Evolutionary conservation across 306 rosid genomes (phyloP), one percentile per base, ranked within the genome.

Genomic region (Pterocarpus macrocarpus): DNA sequence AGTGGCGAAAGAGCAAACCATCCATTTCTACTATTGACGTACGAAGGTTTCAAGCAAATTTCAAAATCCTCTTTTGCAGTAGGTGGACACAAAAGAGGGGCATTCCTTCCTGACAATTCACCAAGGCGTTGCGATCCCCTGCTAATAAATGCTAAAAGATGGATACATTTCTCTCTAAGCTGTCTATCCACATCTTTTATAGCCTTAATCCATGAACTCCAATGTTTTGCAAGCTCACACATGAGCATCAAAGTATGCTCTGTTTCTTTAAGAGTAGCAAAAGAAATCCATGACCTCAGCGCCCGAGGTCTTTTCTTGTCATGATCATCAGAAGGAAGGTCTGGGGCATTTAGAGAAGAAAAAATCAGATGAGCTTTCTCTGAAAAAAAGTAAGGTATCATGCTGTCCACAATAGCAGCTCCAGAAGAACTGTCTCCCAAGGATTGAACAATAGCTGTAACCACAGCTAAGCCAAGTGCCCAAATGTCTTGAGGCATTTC

Each of bases 91-190:
- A 87, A 47, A 66, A 91, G 92, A 22, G 93, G 89, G 63, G 95
- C 87, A 64, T 33, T 83, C 80, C 57, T 80, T 77, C 78, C 78
- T 36, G 88, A 83, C 44, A 79, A 81, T 71, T 95, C 97, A 66
- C 92, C 93, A 41, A 80, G 80, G 73, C 89, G 87, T 76, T 90
- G 97, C 35, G 90, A 76, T 62, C 97, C 97, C 85, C 90, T 79
- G 83, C 99, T 91, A 84, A 93, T 84, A 84, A 91, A 91, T 83
- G 98, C 99, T 81, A 95, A 91, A 71, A 95, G 92, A 86, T 95
- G 98, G 82, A 95, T 93, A 39, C 98, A 88, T 85, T 89, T 94
- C 85, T 91, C 98, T 88, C 99, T 87, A 71, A 95, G 89, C 66
- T 88, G 89, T 44, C 90, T 82, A 82, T 95, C 96, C 77, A 82